Conservation (phyloP, 495 filamentous ascomycete species). For the Bryoglossum gracile region DNA sequence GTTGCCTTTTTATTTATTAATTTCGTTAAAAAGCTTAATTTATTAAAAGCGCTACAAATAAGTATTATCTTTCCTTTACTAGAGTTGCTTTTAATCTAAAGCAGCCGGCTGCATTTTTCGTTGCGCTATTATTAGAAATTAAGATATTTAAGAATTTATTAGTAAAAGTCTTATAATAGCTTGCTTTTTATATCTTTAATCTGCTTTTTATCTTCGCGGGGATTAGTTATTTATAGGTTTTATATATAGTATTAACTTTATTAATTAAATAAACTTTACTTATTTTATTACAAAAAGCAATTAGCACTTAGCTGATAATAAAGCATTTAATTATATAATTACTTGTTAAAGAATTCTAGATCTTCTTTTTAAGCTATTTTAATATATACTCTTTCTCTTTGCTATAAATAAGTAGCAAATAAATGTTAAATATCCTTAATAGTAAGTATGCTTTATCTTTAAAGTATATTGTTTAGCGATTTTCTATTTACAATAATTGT, state of each 20-base stretch:
- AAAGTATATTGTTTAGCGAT: neutral
- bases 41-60: neutral
- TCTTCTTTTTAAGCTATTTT: neutral
- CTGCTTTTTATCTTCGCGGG: neutral
- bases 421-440: neutral
- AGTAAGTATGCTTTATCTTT: neutral
- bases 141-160: neutral
- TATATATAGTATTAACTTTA: neutral
- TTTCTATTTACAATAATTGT: neutral
- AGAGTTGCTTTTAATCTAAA: neutral
- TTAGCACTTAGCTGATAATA: neutral
- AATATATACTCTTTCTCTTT: neutral
- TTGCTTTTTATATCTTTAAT: neutral
- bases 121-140: neutral
- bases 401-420: slow-evolving; percentile 5
- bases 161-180: neutral
- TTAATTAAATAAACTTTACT: neutral
- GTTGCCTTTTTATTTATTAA: neutral
- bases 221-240: neutral
- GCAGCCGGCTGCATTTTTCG: neutral
- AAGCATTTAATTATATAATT: neutral
- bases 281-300: neutral
- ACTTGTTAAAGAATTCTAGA: neutral
- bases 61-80: neutral
- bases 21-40: neutral